Conservation (phyloP, 2,329 filamentous ascomycete species). For the Colletotrichum sp. region DNA sequence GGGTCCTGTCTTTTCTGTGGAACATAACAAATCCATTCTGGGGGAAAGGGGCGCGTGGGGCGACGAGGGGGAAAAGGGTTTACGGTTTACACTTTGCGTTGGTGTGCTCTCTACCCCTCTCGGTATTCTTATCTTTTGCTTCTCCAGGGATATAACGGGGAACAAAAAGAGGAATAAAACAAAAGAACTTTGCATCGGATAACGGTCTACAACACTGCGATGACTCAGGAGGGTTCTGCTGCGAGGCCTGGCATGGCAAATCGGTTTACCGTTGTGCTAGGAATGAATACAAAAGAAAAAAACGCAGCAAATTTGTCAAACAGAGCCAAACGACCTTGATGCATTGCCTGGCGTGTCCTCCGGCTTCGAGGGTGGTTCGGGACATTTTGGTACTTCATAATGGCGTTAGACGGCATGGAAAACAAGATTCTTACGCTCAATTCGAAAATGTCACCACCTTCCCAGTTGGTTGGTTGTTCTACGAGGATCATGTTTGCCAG, state of each 20-base stretch:
- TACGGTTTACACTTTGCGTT: conserved; percentile 19
- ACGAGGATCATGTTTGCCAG: not conserved
- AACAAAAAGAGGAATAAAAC: conserved; percentile 1
- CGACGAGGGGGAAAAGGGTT: not conserved
- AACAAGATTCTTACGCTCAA: conserved; percentile 6
- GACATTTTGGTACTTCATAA: conserved; percentile 1
- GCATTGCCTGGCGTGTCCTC: conserved; percentile 1
- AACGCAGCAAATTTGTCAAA: conserved; percentile 18
- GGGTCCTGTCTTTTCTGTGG: not conserved
- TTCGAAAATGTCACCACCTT: not conserved
- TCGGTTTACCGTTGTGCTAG: conserved; percentile 22
- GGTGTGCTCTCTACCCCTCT: conserved; percentile 18
- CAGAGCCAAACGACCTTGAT: conserved; percentile 10
- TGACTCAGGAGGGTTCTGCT: conserved; percentile 19
- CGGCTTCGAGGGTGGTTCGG: not conserved
- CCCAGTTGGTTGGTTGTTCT: not conserved
- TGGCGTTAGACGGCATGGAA: conserved; percentile 6
- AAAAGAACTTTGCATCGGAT: conserved; percentile 18
- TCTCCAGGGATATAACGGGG: not conserved
- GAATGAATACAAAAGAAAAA: conserved; percentile 20
- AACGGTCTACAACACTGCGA: conserved; percentile 22
- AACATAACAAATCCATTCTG: not conserved
- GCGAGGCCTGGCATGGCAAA: conserved; percentile 17
- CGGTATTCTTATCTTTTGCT: not conserved
- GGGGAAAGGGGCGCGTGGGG: not conserved